Evolutionary conservation across 2,329 filamentous ascomycete genomes (phyloP).

Genomic region (Trichoderma sp.): DNA sequence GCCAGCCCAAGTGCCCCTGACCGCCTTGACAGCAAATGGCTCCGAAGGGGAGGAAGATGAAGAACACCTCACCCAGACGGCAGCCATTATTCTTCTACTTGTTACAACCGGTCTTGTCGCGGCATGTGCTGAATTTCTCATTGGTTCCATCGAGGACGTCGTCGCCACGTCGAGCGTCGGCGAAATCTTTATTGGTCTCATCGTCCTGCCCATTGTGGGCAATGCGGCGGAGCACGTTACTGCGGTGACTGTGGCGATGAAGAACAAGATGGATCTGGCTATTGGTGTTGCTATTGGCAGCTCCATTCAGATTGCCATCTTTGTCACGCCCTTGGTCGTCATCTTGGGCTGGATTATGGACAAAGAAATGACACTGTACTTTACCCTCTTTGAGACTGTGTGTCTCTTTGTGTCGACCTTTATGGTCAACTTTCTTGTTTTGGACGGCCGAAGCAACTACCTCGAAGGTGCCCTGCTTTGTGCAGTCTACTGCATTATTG

Average conservation of each 20-base stretch:
- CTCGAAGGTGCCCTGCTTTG: slow-evolving; percentile 72
- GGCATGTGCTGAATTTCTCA: slow-evolving; percentile 68
- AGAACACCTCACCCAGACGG: slow-evolving; percentile 51
- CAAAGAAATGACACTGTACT: slow-evolving; percentile 75
- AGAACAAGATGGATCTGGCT: slow-evolving; percentile 74
- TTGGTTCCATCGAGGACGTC: slow-evolving; percentile 64
- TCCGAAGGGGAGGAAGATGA: slow-evolving; percentile 36
- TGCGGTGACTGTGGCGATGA: slow-evolving; percentile 66
- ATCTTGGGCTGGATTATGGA: slow-evolving; percentile 69
- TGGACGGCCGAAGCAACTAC: slow-evolving; percentile 84
- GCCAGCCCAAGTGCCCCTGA: slow-evolving; percentile 45
- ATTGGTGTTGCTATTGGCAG: slow-evolving; percentile 70
- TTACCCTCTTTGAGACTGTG: slow-evolving; percentile 85
- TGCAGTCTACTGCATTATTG: slow-evolving; percentile 67
- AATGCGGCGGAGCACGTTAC: slow-evolving; percentile 74
- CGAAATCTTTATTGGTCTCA: slow-evolving; percentile 68
- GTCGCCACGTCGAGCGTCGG: slow-evolving; percentile 55
- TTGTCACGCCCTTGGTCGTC: slow-evolving; percentile 68
- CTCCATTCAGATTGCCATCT: slow-evolving; percentile 70
- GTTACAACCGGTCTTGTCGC: slow-evolving; percentile 65
- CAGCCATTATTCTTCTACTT: slow-evolving; percentile 61
- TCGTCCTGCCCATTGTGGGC: slow-evolving; percentile 70
- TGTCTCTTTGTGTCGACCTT: slow-evolving; percentile 81
- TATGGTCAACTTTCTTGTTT: slow-evolving; percentile 83
- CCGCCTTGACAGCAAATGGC: slow-evolving; percentile 32